Conservation (phyloP, 352 stramenopile species). For the Phytophthora foliorum region DNA sequence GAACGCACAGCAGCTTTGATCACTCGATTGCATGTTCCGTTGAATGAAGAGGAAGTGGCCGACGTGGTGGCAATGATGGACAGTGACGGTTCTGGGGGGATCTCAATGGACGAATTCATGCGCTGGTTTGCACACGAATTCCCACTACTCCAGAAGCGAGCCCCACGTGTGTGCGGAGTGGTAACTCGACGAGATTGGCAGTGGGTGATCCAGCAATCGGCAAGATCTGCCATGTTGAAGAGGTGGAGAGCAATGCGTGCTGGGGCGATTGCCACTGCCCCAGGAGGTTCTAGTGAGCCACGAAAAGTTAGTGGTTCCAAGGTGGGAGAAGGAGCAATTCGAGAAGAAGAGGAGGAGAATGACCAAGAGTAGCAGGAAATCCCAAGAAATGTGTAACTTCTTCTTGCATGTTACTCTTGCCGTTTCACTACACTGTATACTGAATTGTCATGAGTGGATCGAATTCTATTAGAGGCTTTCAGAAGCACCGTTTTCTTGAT, state of each 20-base stretch:
- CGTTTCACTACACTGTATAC: too few species aligned
- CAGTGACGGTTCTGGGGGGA: slow-evolving; percentile 66
- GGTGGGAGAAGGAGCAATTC: not conserved
- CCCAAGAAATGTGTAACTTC: not conserved
- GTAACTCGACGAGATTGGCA: slow-evolving; percentile 63
- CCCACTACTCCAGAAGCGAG: slow-evolving; percentile 55
- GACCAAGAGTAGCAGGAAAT: not conserved
- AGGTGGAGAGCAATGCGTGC: slow-evolving; percentile 55
- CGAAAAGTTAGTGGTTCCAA: not conserved
- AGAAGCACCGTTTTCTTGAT: too few species aligned
- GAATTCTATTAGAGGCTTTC: too few species aligned
- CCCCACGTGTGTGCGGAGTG: slow-evolving; percentile 60
- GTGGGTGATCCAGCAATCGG: slow-evolving; percentile 73
- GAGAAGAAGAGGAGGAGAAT: slow-evolving; percentile 2
- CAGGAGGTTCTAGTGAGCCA: not conserved
- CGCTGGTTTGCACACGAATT: slow-evolving; percentile 77
- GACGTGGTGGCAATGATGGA: slow-evolving; percentile 90
- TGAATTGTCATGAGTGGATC: too few species aligned
- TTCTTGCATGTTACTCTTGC: not conserved
- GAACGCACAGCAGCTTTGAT: slow-evolving; percentile 62
- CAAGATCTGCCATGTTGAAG: slow-evolving; percentile 56
- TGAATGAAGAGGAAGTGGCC: slow-evolving; percentile 57
- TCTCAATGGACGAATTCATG: slow-evolving; percentile 77
- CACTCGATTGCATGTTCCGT: slow-evolving; percentile 62
- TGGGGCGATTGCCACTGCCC: slow-evolving; percentile 11